Conservation (phyloP, 129 eudicot genomes). For the Erigeron canadensis region DNA sequence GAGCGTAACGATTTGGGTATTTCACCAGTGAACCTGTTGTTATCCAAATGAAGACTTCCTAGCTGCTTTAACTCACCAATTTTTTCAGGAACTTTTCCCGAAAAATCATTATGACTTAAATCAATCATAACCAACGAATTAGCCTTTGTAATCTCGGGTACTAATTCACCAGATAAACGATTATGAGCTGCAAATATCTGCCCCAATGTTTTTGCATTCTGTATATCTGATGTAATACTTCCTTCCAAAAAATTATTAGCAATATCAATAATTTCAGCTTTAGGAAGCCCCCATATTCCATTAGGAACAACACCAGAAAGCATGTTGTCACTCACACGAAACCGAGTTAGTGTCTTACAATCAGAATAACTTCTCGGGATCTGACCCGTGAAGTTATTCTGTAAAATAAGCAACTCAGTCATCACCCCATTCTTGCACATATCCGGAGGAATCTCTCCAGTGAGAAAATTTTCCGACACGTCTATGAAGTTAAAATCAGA, state of each 20-base stretch:
- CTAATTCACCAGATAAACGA: conserved; percentile 63
- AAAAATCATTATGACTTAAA: conserved; percentile 56
- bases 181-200: conserved; percentile 57
- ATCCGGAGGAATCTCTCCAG: conserved; percentile 70
- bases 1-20: conserved; percentile 67
- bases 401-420: conserved; percentile 44
- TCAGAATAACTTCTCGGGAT: conserved; percentile 45
- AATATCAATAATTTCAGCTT: conserved; percentile 39
- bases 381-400: conserved; percentile 49
- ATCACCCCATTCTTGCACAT: conserved; percentile 46
- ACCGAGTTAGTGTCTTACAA: conserved; percentile 42
- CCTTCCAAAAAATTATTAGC: conserved; percentile 49
- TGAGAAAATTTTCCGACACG: conserved; percentile 65
- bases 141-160: conserved; percentile 53
- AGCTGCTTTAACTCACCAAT: conserved; percentile 58
- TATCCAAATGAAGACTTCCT: conserved; percentile 49
- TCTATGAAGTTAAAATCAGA: conserved; percentile 67
- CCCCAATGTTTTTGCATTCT: conserved; percentile 47
- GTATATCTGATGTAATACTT: conserved; percentile 48
- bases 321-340: conserved; percentile 47
- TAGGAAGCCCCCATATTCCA: conserved; percentile 57
- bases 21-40: conserved; percentile 56
- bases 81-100: conserved; percentile 55
- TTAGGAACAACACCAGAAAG: conserved; percentile 50
- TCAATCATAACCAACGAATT: conserved; percentile 49